Conservation (phyloP, 495 filamentous ascomycete species). For the Astrothelium subdiscretum region DNA sequence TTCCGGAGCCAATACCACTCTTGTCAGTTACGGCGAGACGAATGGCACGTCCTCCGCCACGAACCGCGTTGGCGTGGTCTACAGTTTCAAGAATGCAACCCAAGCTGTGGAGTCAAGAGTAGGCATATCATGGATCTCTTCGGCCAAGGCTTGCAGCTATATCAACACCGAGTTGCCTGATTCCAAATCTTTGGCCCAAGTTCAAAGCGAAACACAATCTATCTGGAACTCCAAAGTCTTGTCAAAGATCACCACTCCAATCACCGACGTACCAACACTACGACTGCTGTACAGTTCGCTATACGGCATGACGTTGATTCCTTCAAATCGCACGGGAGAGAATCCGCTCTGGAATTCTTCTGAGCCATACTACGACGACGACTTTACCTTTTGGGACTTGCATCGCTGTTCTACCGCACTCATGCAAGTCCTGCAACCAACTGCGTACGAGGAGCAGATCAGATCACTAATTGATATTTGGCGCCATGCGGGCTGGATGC, state of each 20-base stretch:
- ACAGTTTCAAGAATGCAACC: conserved; percentile 25
- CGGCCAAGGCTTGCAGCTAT: conserved; percentile 48
- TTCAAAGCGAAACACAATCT: conserved; percentile 37
- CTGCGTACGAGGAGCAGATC: conserved; percentile 52
- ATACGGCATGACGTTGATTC: conserved; percentile 59
- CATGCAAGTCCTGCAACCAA: conserved; percentile 54
- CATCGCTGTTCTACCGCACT: conserved; percentile 54
- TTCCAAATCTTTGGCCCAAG: conserved; percentile 32
- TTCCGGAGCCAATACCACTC: conserved; percentile 34
- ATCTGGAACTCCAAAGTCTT: conserved; percentile 52
- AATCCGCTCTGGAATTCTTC: conserved; percentile 54
- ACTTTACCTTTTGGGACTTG: conserved; percentile 45
- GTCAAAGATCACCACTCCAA: conserved; percentile 48
- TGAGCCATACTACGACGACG: conserved; percentile 56
- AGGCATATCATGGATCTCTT: conserved; percentile 60
- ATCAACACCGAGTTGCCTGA: conserved; percentile 47
- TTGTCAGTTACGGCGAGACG: conserved; percentile 14
- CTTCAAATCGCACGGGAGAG: conserved; percentile 60
- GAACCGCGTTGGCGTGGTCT: conserved; percentile 23
- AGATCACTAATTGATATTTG: conserved; percentile 62
- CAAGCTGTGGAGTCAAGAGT: conserved; percentile 46
- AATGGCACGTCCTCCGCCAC: conserved; percentile 12
- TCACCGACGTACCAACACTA: conserved; percentile 42
- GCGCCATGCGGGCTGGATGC: conserved; percentile 49
- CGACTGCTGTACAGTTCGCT: conserved; percentile 52